Evolutionary conservation across 2,329 filamentous ascomycete species (phyloP).

Genomic region (Sporothrix phasma): DNA sequence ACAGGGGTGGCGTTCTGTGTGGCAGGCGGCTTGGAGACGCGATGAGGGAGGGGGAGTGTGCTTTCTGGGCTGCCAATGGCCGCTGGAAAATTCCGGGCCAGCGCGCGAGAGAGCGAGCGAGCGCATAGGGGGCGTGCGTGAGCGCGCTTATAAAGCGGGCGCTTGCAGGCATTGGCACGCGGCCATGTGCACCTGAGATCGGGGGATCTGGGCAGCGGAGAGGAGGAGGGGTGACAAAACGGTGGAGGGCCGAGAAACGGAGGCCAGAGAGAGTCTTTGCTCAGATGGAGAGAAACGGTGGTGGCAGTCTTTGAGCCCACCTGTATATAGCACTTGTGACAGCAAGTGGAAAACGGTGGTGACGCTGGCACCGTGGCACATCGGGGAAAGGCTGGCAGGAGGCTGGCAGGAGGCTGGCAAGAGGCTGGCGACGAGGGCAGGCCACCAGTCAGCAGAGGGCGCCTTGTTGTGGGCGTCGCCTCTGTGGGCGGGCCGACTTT

Average conservation of each 20-base stretch:
- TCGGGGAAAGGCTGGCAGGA: neutral
- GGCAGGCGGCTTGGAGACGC: conserved; percentile 7
- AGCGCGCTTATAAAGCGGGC: conserved; percentile 12
- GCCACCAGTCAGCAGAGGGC: neutral
- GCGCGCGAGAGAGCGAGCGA: neutral
- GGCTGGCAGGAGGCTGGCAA: neutral
- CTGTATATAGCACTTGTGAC: neutral
- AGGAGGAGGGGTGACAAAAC: conserved; percentile 9
- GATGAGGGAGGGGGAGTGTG: conserved; percentile 18
- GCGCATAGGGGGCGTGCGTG: neutral
- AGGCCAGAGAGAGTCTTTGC: neutral
- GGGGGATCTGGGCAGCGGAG: neutral
- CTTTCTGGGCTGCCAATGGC: conserved; percentile 5
- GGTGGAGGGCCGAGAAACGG: conserved; percentile 10
- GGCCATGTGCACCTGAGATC: neutral
- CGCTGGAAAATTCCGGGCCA: neutral
- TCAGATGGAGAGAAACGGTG: conserved; percentile 9
- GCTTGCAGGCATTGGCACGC: neutral
- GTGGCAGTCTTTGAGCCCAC: neutral
- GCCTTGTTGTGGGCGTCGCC: neutral
- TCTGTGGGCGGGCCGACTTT: conserved; percentile 5
- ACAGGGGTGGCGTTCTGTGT: neutral
- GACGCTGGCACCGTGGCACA: neutral
- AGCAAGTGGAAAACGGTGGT: neutral
- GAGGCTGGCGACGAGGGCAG: neutral